Conservation (phyloP, 2,329 filamentous ascomycete species). For the Pochonia chlamydosporia region DNA sequence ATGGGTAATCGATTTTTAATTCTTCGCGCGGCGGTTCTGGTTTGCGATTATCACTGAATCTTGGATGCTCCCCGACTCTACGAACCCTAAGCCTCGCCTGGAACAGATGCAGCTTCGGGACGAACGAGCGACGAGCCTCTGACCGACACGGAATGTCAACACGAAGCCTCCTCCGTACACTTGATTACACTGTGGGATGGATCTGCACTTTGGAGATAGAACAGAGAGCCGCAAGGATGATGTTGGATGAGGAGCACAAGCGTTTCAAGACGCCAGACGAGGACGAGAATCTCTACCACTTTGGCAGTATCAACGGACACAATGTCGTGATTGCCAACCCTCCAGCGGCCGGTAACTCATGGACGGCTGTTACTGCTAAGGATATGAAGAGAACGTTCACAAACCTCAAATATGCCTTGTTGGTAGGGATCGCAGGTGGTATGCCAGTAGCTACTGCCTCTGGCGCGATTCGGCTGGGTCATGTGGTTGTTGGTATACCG, state of each 20-base stretch:
- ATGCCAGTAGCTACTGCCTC: constrained; percentile 12
- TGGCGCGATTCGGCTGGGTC: constrained; percentile 17
- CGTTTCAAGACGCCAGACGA: constrained; percentile 5
- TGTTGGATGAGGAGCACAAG: constrained; percentile 19
- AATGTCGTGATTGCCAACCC: constrained; percentile 26
- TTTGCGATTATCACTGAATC: too few species aligned
- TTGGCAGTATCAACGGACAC: constrained; percentile 23
- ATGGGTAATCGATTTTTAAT: too few species aligned
- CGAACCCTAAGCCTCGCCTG: too few species aligned
- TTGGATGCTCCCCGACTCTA: too few species aligned
- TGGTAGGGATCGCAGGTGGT: constrained; percentile 20
- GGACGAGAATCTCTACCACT: constrained; percentile 18
- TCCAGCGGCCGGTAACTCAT: constrained; percentile 22
- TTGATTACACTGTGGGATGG: constrained; percentile 22
- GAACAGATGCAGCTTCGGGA: too few species aligned
- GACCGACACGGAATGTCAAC: too few species aligned
- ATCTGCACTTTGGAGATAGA: constrained; percentile 21
- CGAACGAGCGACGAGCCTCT: too few species aligned
- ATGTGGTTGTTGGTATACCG: constrained; percentile 17
- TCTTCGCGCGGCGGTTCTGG: too few species aligned
- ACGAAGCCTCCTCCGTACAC: too few species aligned
- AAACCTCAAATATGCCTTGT: constrained; percentile 15
- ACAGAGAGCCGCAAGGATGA: constrained; percentile 16
- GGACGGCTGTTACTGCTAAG: constrained; percentile 24
- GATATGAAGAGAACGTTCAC: constrained; percentile 28